Base-by-base conservation (phyloP, 78 protist genomes). In the Pigoraptor vietnamica region DNA sequence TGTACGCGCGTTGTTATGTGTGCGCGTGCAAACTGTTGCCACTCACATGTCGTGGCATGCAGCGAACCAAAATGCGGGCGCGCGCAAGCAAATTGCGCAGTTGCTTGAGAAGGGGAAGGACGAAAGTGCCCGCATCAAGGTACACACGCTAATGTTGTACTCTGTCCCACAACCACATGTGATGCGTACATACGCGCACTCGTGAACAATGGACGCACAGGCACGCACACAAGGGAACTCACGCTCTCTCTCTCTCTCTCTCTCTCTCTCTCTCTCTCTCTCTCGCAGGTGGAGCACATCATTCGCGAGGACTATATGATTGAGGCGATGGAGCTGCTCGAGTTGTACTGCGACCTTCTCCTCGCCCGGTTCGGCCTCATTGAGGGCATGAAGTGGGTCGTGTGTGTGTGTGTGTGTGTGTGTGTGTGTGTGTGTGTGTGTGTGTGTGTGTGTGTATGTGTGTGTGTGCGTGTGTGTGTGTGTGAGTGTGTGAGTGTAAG, bases 41-140 rank as follows among this genome's bases (percentile, higher is more conserved):
- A 25, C 84, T 25, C 84, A 79, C 84, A 2, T 19, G 1, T 25
- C 84, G 32, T 79, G 32, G 10, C 84, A 79, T 79, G 84, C 32
- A 79, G 84, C 84, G 32, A 79, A 79, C 84, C 84, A 79, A 19
- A 79, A 79, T 25, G 84, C 84, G 10, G 84, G 21, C 84, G 84
- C 84, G n/a, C 84, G 84, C 84, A 79, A 79, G 84, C 84, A 79
- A 19, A 79, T 79, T 79, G 84, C 34, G 32, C 34, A 14, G n/a
- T 19, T 92, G 39, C 91, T 92, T 1, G 56, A 39, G 21, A 38
- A 36, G 24, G 89, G 89, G 19, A 92, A 92, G 91, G 94, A 92
- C 0, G 88, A 88, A 0, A 29, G 39, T 0, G 94, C 94, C 32
- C 34, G 91, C 34, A 88, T 92, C 56, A 92, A 88, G 87, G 87